Percentiles rank a stretch among this genome's conserved stretches.
phyloP scores from a whole-genome alignment of 164 flowering plant species.

The Protea cynaroides region DNA sequence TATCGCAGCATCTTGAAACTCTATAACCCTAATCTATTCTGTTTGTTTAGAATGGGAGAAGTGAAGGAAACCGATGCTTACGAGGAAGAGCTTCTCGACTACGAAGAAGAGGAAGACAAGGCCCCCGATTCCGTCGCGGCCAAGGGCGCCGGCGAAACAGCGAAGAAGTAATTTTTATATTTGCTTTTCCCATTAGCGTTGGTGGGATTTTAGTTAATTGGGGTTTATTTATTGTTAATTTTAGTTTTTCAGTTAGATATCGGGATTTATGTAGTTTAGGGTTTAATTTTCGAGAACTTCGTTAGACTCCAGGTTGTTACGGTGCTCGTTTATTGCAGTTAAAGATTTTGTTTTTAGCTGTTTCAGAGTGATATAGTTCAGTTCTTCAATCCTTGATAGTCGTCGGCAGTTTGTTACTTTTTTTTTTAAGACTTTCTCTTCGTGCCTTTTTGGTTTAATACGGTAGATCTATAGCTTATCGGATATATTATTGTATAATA shows the following conservation, averaged over 20 bases:
- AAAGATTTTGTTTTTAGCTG: too few species aligned
- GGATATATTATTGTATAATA: too few species aligned
- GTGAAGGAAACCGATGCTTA: conserved; percentile 70
- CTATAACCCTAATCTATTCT: not conserved
- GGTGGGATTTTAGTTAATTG: too few species aligned
- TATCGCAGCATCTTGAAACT: not conserved
- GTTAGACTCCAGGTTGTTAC: too few species aligned
- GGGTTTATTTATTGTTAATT: not conserved
- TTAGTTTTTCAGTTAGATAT: conserved; percentile 4
- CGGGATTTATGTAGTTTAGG: not conserved
- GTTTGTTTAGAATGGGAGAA: conserved; percentile 50
- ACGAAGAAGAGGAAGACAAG: conserved; percentile 91
- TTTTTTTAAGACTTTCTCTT: too few species aligned
- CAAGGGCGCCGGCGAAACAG: conserved; percentile 69
- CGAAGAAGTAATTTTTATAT: conserved; percentile 49
- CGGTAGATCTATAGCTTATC: too few species aligned
- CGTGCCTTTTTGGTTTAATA: too few species aligned
- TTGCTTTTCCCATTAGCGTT: not conserved
- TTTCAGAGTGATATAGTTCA: too few species aligned
- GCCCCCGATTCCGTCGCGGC: conserved; percentile 57
- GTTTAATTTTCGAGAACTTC: too few species aligned
- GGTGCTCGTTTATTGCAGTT: too few species aligned
- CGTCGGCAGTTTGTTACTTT: too few species aligned
- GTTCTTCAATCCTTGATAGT: too few species aligned
- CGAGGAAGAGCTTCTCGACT: conserved; percentile 98